Evolutionary conservation across 208 protist genomes (phyloP).

Genomic region (Crithidia acanthocephali): DNA sequence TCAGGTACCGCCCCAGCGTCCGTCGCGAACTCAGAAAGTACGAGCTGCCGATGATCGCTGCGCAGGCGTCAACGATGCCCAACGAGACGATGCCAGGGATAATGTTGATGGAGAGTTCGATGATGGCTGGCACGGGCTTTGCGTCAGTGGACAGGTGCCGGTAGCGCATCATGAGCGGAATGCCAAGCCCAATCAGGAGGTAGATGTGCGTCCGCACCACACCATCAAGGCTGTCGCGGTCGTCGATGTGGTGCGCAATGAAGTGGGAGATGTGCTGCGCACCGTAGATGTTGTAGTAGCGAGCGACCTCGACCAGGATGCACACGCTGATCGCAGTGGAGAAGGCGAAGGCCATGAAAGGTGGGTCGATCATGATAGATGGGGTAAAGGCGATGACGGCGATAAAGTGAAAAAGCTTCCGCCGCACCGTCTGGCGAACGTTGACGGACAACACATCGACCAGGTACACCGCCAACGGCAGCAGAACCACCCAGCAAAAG

Average conservation of each 20-base stretch:
- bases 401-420: conserved; percentile 92
- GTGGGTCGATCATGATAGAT: conserved; percentile 76
- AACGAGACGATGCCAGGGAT: conserved; percentile 86
- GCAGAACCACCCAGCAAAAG: conserved; percentile 45
- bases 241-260: conserved; percentile 76
- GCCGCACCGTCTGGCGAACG: conserved; percentile 59
- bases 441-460: conserved; percentile 54
- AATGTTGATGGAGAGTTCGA: conserved; percentile 79
- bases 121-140: conserved; percentile 43
- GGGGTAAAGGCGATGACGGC: conserved; percentile 82
- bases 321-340: conserved; percentile 61
- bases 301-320: conserved; percentile 66
- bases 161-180: conserved; percentile 79
- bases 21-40: conserved; percentile 66
- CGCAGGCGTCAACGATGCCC: conserved; percentile 85
- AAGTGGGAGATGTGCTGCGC: conserved; percentile 49
- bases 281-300: conserved; percentile 76
- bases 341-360: conserved; percentile 83
- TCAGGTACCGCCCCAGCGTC: conserved; percentile 75
- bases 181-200: conserved; percentile 77
- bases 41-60: conserved; percentile 83
- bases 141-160: conserved; percentile 39
- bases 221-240: conserved; percentile 65
- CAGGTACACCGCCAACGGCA: conserved; percentile 59
- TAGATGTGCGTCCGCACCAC: conserved; percentile 90